Evolutionary conservation across 768 basidiomycete species (phyloP), one percentile per base, ranked within the genome.

Genomic region (Xerocomus brunneocitrinus): DNA sequence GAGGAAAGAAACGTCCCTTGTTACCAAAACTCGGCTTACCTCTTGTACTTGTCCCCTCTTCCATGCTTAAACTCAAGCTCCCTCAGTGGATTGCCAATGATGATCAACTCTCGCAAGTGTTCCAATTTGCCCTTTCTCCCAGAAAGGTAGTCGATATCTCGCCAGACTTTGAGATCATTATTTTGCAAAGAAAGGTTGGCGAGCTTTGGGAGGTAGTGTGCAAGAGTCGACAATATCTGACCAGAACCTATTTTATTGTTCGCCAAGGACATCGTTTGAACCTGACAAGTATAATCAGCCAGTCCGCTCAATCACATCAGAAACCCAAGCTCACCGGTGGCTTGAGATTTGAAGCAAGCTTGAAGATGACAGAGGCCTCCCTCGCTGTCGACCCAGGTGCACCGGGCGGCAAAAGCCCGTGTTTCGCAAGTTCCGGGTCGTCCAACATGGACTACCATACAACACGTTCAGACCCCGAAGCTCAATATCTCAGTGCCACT

Each of bases 351-450:
- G 81, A 77, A 1, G 93, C 91, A 10, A 95, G 75, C 69, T 94
- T 94, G 76, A 94, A 94, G 42, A 98, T 84, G 9, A 95, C 92
- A 5, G 86, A 81, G 0, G 87, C 84, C 61, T 90, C 87, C 55
- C 76, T 81, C 22, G 71, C 65, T 25, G 80, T 75, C 31, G 87
- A 82, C 9, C 85, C 82, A 30, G 79, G 76, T 25, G 74, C 73
- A 7, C 91, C 91, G 3, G 91, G 92, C 2, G 87, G 81, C 28
- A 76, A 62, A 28, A 97, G 74, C 41, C 83, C 79, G 60, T 91
- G 71, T 63, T 83, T 86, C 67, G 81, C 82, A 56, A 97, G 74
- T 50, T 85, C 73, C 38, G 85, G 81, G 66, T 97, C 94, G 32
- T 88, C 82, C 49, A 79, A 71, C 78, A 98, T 84, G 49, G 82